Evolutionary conservation across 805 yeast species (phyloP).

Genomic region (Brettanomyces custersianus): DNA sequence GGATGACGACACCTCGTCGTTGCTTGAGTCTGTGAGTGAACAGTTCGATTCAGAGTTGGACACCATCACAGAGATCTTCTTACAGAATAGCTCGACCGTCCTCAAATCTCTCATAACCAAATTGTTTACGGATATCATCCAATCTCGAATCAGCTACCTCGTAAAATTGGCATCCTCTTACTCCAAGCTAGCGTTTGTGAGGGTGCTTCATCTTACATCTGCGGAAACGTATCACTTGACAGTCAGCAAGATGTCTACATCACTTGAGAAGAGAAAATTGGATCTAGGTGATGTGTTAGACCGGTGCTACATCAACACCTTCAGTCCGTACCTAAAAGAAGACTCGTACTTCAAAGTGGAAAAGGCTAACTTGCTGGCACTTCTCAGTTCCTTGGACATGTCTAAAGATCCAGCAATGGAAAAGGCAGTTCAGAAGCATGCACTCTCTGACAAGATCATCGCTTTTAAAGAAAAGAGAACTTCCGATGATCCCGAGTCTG

Average conservation of each 20-base stretch:
- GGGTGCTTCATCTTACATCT: constrained; percentile 59
- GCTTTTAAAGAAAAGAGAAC: constrained; percentile 14
- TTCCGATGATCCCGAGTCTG: background rate
- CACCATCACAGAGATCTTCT: constrained; percentile 63
- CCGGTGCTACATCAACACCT: constrained; percentile 63
- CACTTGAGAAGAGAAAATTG: constrained; percentile 38
- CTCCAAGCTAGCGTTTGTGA: constrained; percentile 62
- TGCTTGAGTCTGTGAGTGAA: constrained; percentile 47
- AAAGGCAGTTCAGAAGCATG: constrained; percentile 27
- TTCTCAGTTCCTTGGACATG: constrained; percentile 36
- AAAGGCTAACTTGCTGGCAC: constrained; percentile 53
- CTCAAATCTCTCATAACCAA: constrained; percentile 64
- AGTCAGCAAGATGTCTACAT: constrained; percentile 53
- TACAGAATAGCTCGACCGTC: constrained; percentile 48
- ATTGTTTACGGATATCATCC: constrained; percentile 64
- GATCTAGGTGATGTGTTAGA: constrained; percentile 49
- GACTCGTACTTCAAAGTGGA: constrained; percentile 64
- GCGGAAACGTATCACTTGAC: constrained; percentile 46
- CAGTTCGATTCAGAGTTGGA: constrained; percentile 66
- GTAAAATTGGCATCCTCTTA: constrained; percentile 54
- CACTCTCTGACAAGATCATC: constrained; percentile 22
- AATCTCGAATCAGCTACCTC: constrained; percentile 45
- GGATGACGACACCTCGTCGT: constrained; percentile 41
- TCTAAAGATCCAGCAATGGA: constrained; percentile 34
- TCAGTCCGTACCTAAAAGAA: constrained; percentile 58